These are phyloP conservation scores for Podila verticillata DNA, from an alignment of 192 early-diverging fungal genomes.

Conservation along the genomic window DNA sequence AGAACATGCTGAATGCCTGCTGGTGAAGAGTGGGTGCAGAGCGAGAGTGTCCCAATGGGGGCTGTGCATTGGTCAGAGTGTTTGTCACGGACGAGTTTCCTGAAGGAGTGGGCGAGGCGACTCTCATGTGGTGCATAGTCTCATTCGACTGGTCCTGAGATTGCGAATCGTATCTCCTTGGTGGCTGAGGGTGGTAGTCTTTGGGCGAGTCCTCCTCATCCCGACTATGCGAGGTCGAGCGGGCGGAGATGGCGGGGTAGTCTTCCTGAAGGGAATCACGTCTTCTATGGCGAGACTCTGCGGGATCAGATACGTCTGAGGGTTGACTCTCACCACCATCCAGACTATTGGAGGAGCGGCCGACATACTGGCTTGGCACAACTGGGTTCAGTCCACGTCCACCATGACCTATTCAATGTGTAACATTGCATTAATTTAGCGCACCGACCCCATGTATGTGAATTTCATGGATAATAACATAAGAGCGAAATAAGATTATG, in stretches of 20 bases:
- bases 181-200: slow-evolving; percentile 18
- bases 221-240: slow-evolving; percentile 34
- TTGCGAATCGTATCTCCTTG: slow-evolving; percentile 46
- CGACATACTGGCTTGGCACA: neutral
- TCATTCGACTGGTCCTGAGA: slow-evolving; percentile 8
- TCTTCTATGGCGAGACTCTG: slow-evolving; percentile 16
- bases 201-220: slow-evolving; percentile 19
- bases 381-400: slow-evolving; percentile 9
- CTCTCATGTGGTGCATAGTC: slow-evolving; percentile 4
- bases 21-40: slow-evolving; percentile 19
- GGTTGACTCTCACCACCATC: neutral
- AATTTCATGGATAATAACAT: too few relatives aligned
- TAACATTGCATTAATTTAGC: too few relatives aligned
- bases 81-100: slow-evolving; percentile 42
- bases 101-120: slow-evolving; percentile 38
- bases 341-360: neutral
- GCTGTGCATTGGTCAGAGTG: slow-evolving; percentile 3
- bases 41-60: neutral
- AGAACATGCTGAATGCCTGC: slow-evolving; percentile 40
- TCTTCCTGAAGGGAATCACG: slow-evolving; percentile 26
- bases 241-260: slow-evolving; percentile 37
- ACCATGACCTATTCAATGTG: neutral
- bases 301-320: neutral
- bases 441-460: too few relatives aligned
- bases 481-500: neutral